Evolutionary conservation across 164 flowering plant genomes (phyloP).

Genomic region (Tetracentron sinense): DNA sequence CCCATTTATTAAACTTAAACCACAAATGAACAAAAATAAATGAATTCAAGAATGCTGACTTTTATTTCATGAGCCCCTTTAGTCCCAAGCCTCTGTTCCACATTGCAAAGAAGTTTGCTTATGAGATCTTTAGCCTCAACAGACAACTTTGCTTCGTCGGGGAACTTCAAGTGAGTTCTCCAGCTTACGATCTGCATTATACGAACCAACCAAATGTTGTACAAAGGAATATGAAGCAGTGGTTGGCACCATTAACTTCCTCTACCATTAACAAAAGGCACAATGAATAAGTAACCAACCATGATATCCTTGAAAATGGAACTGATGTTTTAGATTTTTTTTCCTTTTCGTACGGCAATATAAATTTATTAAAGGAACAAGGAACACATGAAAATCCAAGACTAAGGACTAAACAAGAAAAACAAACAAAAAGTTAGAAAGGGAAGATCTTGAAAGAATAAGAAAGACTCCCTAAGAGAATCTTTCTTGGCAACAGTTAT

Average conservation of each 20-base stretch:
- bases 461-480: too few relatives aligned
- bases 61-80: conserved; percentile 62
- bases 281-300: too few relatives aligned
- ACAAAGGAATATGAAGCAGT: not conserved
- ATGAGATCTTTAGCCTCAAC: conserved; percentile 63
- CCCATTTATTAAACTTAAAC: not conserved
- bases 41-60: conserved; percentile 13
- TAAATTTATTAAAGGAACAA: too few relatives aligned
- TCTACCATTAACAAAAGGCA: not conserved
- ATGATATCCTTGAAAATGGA: too few relatives aligned
- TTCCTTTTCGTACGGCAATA: too few relatives aligned
- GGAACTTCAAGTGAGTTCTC: conserved; percentile 63
- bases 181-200: conserved; percentile 63
- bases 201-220: conserved; percentile 8
- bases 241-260: not conserved
- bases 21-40: not conserved
- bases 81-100: conserved; percentile 61
- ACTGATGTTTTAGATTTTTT: too few relatives aligned
- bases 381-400: too few relatives aligned
- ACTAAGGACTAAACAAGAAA: too few relatives aligned
- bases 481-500: too few relatives aligned
- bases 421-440: too few relatives aligned
- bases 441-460: too few relatives aligned
- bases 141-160: conserved; percentile 62
- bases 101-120: conserved; percentile 57